phyloP scores from a whole-genome alignment of 2,329 filamentous ascomycete genomes.

The Cordyceps cateniannulata region DNA sequence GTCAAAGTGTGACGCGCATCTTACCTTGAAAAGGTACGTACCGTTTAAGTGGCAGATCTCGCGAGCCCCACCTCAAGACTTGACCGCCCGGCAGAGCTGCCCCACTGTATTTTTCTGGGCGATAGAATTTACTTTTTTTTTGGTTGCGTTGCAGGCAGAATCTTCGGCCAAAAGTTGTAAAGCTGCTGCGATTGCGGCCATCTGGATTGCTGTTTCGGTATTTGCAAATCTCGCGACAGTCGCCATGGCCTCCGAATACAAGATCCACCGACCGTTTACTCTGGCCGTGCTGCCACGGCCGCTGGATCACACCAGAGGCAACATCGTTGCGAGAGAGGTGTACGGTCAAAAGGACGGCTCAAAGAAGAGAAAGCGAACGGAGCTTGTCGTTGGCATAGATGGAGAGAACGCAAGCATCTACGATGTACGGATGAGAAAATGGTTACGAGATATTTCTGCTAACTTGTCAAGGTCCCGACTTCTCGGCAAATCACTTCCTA shows the following conservation, averaged over 20 bases:
- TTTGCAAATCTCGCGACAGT: constrained; percentile 8
- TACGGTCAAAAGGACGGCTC: constrained; percentile 51
- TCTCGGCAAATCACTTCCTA: constrained; percentile 60
- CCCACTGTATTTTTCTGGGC: constrained; percentile 29
- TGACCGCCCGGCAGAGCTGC: constrained; percentile 13
- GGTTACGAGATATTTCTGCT: not conserved
- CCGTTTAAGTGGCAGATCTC: constrained; percentile 7
- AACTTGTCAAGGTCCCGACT: constrained; percentile 44
- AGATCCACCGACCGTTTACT: constrained; percentile 58
- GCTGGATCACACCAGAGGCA: constrained; percentile 43
- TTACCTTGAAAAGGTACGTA: constrained; percentile 16
- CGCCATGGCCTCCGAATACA: constrained; percentile 52
- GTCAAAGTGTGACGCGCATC: not conserved
- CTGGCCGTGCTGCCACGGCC: constrained; percentile 54
- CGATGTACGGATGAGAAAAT: constrained; percentile 40
- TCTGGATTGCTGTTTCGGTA: not conserved
- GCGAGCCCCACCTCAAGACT: constrained; percentile 16
- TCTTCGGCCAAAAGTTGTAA: not conserved
- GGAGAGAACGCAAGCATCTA: constrained; percentile 61
- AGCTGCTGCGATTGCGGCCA: constrained; percentile 2
- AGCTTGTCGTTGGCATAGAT: constrained; percentile 57
- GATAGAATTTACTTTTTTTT: constrained; percentile 29
- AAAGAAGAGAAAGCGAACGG: constrained; percentile 57
- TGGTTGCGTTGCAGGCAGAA: constrained; percentile 8
- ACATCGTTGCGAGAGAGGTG: constrained; percentile 54